Conservation (phyloP, 345 rosid genomes). For the Populus simonii region DNA sequence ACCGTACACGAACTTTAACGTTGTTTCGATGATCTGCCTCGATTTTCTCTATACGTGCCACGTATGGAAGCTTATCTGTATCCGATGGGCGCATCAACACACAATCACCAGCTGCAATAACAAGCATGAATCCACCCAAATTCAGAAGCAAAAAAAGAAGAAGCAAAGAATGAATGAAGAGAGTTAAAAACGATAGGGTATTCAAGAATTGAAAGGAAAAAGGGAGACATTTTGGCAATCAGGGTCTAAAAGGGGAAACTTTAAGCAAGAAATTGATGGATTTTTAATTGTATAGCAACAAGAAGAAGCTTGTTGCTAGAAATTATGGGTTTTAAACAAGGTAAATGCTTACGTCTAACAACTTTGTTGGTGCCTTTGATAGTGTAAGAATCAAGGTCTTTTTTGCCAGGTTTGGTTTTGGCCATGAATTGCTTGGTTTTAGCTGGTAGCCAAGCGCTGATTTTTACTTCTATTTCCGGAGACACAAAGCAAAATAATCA, state of each 20-base stretch:
- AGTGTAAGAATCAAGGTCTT: conserved; percentile 70
- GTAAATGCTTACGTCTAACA: conserved; percentile 47
- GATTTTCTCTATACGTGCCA: conserved; percentile 75
- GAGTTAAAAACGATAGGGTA: background rate
- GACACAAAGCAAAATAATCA: background rate
- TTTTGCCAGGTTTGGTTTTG: conserved; percentile 65
- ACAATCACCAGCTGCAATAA: conserved; percentile 61
- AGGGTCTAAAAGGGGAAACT: background rate
- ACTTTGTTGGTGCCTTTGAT: conserved; percentile 77
- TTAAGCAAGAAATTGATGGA: background rate
- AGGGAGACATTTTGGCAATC: conserved; percentile 7
- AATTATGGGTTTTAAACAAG: conserved; percentile 2
- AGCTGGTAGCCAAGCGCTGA: background rate
- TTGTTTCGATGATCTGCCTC: conserved; percentile 78
- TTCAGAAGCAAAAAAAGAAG: background rate
- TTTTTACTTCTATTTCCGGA: background rate
- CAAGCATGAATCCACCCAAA: conserved; percentile 3
- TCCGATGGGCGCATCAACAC: conserved; percentile 86
- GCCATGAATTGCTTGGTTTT: conserved; percentile 36
- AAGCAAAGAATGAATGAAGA: background rate
- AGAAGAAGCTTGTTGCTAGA: background rate
- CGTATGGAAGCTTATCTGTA: conserved; percentile 72
- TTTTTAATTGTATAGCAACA: background rate
- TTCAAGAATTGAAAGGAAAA: background rate
- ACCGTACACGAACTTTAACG: conserved; percentile 67